Conservation (phyloP, 768 basidiomycete species). For the Lactarius sp. region DNA sequence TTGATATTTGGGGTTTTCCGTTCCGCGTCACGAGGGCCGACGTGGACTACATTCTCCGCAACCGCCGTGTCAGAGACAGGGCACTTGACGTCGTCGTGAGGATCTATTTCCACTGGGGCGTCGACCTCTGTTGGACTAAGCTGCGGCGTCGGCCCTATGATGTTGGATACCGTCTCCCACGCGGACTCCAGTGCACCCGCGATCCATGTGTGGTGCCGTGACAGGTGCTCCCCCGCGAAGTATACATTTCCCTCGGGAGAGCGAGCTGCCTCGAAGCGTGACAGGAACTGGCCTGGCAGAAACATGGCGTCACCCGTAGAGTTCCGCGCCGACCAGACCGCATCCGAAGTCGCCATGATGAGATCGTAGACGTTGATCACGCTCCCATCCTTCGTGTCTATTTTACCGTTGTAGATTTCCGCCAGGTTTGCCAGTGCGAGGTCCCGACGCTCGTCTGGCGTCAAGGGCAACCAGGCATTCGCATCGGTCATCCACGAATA, state of each 20-base stretch:
- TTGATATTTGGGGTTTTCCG: neutral
- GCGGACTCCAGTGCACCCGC: conserved; percentile 28
- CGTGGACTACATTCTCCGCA: neutral
- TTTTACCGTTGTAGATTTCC: conserved; percentile 24
- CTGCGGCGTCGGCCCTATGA: conserved; percentile 11
- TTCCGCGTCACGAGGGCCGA: neutral
- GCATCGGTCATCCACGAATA: conserved; percentile 31
- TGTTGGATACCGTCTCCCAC: conserved; percentile 11
- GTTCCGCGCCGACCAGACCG: conserved; percentile 28
- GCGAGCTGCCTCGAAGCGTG: conserved; percentile 27
- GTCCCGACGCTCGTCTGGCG: conserved; percentile 22
- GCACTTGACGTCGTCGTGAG: neutral
- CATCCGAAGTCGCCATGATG: conserved; percentile 26
- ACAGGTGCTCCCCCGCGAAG: conserved; percentile 31
- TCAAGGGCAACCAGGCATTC: conserved; percentile 24
- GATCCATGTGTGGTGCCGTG: conserved; percentile 32
- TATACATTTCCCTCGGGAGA: conserved; percentile 27
- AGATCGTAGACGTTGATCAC: conserved; percentile 26
- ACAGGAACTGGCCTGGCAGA: conserved; percentile 29
- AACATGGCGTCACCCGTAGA: conserved; percentile 33
- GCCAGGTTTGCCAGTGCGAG: conserved; percentile 27
- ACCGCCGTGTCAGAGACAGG: neutral
- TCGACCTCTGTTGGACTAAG: neutral
- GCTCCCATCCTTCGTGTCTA: conserved; percentile 18
- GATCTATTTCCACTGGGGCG: neutral